Conservation (phyloP, 2,329 filamentous ascomycete species). For the Colletotrichum viniferum region DNA sequence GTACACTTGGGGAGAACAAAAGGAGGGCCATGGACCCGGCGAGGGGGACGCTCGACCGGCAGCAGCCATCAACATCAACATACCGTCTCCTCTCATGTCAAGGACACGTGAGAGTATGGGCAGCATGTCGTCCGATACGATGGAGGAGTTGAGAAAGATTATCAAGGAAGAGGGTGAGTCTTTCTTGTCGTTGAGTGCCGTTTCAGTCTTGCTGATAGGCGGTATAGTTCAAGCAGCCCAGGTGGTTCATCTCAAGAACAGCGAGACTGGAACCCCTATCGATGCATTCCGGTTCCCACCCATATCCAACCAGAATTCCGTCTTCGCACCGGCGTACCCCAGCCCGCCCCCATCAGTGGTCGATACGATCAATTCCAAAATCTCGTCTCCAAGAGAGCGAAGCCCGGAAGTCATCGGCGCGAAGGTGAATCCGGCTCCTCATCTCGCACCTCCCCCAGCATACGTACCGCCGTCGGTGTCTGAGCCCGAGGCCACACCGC, state of each 20-base stretch:
- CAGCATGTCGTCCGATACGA: conserved; percentile 18
- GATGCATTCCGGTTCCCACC: not conserved
- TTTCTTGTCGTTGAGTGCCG: not conserved
- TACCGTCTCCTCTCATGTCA: not conserved
- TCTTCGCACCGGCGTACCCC: not conserved
- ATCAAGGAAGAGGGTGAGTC: conserved; percentile 25
- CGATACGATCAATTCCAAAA: not conserved
- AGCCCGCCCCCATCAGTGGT: not conserved
- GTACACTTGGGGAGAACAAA: not conserved
- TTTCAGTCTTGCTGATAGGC: not conserved
- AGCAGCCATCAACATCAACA: not conserved
- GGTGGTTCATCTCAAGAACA: conserved; percentile 2
- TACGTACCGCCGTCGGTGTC: not conserved
- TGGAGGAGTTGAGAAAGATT: conserved; percentile 25
- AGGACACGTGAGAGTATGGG: conserved; percentile 5
- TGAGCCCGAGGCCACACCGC: not conserved
- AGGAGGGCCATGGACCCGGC: not conserved
- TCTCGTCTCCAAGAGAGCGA: not conserved
- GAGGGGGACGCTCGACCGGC: not conserved
- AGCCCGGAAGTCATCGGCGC: not conserved
- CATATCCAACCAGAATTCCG: not conserved
- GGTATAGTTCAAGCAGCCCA: conserved; percentile 1
- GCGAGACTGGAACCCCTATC: not conserved
- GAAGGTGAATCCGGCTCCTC: not conserved
- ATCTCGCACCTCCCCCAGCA: not conserved